phyloP scores from a whole-genome alignment of 495 filamentous ascomycete species.

The Podospora fimiseda region DNA sequence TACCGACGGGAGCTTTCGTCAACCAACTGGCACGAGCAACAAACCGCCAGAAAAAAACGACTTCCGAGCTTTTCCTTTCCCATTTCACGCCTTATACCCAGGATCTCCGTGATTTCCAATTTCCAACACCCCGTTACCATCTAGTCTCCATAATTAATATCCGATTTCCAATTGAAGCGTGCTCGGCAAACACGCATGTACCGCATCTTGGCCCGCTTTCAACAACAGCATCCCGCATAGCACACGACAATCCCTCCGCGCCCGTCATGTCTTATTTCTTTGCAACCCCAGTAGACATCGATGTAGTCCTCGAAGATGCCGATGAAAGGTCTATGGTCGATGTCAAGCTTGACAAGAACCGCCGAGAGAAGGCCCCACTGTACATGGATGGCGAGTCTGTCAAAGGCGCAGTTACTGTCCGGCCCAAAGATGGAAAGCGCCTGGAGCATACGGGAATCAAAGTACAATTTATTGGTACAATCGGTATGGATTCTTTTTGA shows the following conservation, averaged over 20 bases:
- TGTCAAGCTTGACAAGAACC: constrained; percentile 95
- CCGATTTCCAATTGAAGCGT: constrained; percentile 1
- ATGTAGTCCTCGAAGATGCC: constrained; percentile 90
- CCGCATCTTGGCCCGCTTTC: neutral
- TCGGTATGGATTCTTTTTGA: constrained; percentile 52
- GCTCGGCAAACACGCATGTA: neutral
- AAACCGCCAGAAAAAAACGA: neutral
- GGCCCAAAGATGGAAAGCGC: constrained; percentile 97
- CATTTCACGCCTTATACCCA: neutral
- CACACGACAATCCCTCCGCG: neutral
- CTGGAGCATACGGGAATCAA: constrained; percentile 99
- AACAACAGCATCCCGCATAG: neutral
- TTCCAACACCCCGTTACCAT: no score
- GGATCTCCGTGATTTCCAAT: neutral
- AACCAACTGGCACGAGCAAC: neutral
- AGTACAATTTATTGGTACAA: constrained; percentile 98
- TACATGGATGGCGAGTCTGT: constrained; percentile 99
- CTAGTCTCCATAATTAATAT: no score
- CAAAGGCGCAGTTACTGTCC: constrained; percentile 86
- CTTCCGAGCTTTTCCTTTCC: neutral
- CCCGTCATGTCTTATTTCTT: constrained; percentile 92
- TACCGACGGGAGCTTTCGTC: neutral
- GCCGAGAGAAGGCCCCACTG: constrained; percentile 90
- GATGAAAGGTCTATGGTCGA: constrained; percentile 94
- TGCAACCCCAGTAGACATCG: constrained; percentile 95